Percentiles rank a stretch among this genome's conserved stretches.
Conservation (phyloP, 768 basidiomycete genomes). For the Russula sp. region DNA sequence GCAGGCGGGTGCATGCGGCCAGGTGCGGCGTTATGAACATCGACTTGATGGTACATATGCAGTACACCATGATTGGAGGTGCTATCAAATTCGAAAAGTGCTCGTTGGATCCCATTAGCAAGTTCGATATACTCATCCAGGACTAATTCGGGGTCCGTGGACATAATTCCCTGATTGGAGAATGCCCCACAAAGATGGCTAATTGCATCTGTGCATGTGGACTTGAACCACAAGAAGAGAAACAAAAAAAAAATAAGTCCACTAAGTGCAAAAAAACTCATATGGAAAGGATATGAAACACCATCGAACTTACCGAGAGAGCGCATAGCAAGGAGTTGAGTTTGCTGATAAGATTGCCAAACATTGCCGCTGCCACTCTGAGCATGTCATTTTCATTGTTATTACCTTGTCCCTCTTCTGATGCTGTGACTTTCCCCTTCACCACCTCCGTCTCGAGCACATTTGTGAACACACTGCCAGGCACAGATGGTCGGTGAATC, state of each 20-base stretch:
- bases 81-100: conserved; percentile 67
- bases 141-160: conserved; percentile 32
- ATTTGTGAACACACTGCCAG: background rate
- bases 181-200: conserved; percentile 62
- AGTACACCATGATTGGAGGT: conserved; percentile 81
- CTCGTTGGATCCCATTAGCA: conserved; percentile 57
- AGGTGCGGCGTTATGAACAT: conserved; percentile 26
- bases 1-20: too few species aligned
- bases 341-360: conserved; percentile 73
- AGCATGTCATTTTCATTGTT: conserved; percentile 35
- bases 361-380: conserved; percentile 61
- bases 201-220: conserved; percentile 52
- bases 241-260: background rate
- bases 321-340: conserved; percentile 69
- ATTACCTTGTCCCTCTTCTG: background rate
- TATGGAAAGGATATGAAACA: background rate
- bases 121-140: conserved; percentile 59
- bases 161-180: conserved; percentile 34
- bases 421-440: conserved; percentile 22
- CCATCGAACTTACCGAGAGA: conserved; percentile 47
- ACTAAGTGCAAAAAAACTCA: background rate
- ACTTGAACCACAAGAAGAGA: conserved; percentile 32
- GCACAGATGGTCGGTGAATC: conserved; percentile 23
- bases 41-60: conserved; percentile 57
- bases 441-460: background rate